These are phyloP conservation scores for Fusarium tanahbumbuense DNA, from an alignment of 2,329 filamentous ascomycete species.

Conservation along the genomic window DNA sequence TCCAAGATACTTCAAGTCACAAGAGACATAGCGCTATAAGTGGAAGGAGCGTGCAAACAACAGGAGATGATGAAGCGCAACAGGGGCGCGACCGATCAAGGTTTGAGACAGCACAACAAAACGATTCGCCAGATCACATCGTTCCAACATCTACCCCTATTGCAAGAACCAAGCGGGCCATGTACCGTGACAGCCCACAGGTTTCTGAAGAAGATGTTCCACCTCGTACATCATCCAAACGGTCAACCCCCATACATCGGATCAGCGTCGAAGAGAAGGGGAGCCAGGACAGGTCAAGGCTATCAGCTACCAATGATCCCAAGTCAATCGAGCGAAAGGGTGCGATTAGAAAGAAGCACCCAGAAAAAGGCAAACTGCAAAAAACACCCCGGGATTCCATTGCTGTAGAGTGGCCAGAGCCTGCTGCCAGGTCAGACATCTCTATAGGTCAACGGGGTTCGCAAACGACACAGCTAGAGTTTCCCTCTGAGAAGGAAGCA, in stretches of 20 bases:
- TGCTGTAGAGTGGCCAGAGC: slow-evolving; percentile 24
- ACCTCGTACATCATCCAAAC: slow-evolving; percentile 47
- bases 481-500: slow-evolving; percentile 29
- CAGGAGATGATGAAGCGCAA: neutral
- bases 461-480: slow-evolving; percentile 11
- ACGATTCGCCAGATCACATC: neutral
- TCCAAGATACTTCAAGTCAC: neutral
- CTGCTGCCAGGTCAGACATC: neutral
- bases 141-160: neutral
- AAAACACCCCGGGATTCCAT: slow-evolving; percentile 5
- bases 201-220: slow-evolving; percentile 44
- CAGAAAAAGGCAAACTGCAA: slow-evolving; percentile 4
- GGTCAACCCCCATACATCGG: neutral
- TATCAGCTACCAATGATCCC: neutral
- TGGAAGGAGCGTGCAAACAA: neutral
- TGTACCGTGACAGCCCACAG: slow-evolving; percentile 13
- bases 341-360: slow-evolving; percentile 34
- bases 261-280: neutral
- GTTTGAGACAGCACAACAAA: neutral
- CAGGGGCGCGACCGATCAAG: neutral
- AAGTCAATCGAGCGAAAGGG: slow-evolving; percentile 32
- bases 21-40: neutral
- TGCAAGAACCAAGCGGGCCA: neutral
- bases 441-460: neutral
- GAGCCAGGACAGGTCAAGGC: neutral